Conservation (phyloP, 2,329 filamentous ascomycete species). For the Anisogramma anomala region DNA sequence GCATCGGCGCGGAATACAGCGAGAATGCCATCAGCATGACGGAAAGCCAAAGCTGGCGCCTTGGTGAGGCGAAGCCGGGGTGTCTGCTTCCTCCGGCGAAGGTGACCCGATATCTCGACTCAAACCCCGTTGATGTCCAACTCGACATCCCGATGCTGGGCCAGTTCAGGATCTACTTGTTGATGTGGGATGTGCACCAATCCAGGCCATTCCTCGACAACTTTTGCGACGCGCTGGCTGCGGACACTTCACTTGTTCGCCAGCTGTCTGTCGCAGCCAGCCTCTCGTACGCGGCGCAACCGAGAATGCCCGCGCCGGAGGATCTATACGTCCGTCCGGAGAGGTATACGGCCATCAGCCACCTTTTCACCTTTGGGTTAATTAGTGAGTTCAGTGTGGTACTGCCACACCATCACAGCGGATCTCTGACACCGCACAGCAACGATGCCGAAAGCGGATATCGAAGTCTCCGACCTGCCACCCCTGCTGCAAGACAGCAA, state of each 20-base stretch:
- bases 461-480: slow-evolving; percentile 57
- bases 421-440: slow-evolving; percentile 25
- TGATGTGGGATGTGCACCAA: slow-evolving; percentile 50
- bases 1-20: slow-evolving; percentile 49
- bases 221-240: slow-evolving; percentile 44
- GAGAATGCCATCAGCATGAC: slow-evolving; percentile 39
- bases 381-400: slow-evolving; percentile 42
- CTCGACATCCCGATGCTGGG: slow-evolving; percentile 67
- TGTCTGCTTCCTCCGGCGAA: slow-evolving; percentile 54
- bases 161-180: slow-evolving; percentile 65
- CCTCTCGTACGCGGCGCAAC: slow-evolving; percentile 49
- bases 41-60: slow-evolving; percentile 28
- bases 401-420: neutral
- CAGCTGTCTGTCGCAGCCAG: slow-evolving; percentile 48
- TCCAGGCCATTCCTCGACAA: slow-evolving; percentile 46
- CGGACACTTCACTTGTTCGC: slow-evolving; percentile 42
- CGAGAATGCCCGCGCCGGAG: slow-evolving; percentile 43
- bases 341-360: slow-evolving; percentile 56
- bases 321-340: slow-evolving; percentile 57
- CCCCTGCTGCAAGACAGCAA: slow-evolving; percentile 48
- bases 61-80: slow-evolving; percentile 41
- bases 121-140: slow-evolving; percentile 66
- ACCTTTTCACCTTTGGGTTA: slow-evolving; percentile 57
- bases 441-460: slow-evolving; percentile 46
- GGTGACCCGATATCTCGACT: slow-evolving; percentile 63